phyloP scores from a whole-genome alignment of 2,329 filamentous ascomycete genomes.

The Pseudogymnoascus sp. region DNA sequence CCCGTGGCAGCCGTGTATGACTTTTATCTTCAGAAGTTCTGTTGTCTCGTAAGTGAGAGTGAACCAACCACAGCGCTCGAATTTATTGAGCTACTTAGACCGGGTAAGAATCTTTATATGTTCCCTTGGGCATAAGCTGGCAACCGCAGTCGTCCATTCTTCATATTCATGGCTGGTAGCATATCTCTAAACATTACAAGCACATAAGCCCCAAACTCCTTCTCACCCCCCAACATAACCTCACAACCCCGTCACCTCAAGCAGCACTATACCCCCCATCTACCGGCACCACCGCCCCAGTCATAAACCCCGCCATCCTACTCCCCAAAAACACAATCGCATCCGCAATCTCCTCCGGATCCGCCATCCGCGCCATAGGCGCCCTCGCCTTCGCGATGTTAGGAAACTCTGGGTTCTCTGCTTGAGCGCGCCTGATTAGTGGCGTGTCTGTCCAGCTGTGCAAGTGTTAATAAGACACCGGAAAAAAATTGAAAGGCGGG shows the following conservation, averaged over 20 bases:
- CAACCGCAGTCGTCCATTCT: no score
- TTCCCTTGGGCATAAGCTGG: no score
- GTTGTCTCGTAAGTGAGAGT: no score
- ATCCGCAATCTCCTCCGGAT: slow-evolving; percentile 46
- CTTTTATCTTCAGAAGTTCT: no score
- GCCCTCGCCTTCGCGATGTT: slow-evolving; percentile 36
- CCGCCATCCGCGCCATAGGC: slow-evolving; percentile 39
- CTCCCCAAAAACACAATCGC: slow-evolving; percentile 43
- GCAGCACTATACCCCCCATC: slow-evolving; percentile 36
- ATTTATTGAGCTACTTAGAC: no score
- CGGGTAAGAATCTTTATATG: no score
- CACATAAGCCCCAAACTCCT: neutral
- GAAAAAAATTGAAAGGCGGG: neutral
- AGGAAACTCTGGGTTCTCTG: slow-evolving; percentile 25
- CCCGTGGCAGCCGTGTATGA: no score
- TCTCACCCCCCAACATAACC: neutral
- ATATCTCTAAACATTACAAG: neutral
- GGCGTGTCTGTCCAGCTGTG: slow-evolving; percentile 35
- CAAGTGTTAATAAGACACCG: slow-evolving; percentile 18
- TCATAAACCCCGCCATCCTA: slow-evolving; percentile 45
- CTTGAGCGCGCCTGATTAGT: slow-evolving; percentile 26
- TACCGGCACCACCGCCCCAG: slow-evolving; percentile 38
- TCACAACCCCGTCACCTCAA: slow-evolving; percentile 1
- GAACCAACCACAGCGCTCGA: no score
- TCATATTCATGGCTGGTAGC: no score